Evolutionary conservation across 2,329 filamentous ascomycete genomes (phyloP).

Genomic region (Amauroascus verrucosus): DNA sequence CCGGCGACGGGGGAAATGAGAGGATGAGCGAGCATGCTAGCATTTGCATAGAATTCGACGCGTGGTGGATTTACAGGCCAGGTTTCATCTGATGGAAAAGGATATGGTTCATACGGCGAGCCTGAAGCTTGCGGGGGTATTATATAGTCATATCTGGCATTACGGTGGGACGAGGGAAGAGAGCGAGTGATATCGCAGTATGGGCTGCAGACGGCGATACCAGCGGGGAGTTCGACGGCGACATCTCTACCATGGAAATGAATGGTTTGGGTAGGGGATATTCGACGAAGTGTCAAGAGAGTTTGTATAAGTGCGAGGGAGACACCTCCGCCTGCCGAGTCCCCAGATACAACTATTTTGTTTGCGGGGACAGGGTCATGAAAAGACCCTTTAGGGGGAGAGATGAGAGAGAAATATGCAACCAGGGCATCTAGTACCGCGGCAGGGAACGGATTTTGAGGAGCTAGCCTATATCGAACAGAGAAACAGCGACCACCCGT

Average conservation of each 20-base stretch:
- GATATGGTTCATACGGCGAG: conserved; percentile 20
- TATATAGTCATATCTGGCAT: conserved; percentile 35
- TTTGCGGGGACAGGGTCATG: conserved; percentile 35
- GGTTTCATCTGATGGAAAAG: conserved; percentile 27
- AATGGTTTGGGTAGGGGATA: conserved; percentile 22
- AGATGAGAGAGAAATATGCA: conserved; percentile 39
- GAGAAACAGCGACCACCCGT: conserved; percentile 35
- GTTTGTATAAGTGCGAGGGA: conserved; percentile 34
- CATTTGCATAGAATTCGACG: conserved; percentile 35
- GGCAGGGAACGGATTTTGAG: conserved; percentile 40
- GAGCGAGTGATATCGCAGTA: conserved; percentile 37
- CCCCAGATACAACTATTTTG: conserved; percentile 39
- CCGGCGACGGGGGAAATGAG: conserved; percentile 33
- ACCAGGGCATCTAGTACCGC: conserved; percentile 39
- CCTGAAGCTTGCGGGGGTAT: conserved; percentile 20
- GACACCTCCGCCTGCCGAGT: conserved; percentile 39
- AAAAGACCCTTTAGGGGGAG: conserved; percentile 34
- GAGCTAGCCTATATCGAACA: conserved; percentile 40
- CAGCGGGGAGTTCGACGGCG: conserved; percentile 33
- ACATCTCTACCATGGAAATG: conserved; percentile 34
- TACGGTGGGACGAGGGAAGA: conserved; percentile 32
- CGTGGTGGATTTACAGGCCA: conserved; percentile 37
- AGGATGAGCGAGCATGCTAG: conserved; percentile 31
- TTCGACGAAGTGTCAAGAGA: conserved; percentile 33
- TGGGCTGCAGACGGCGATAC: conserved; percentile 31